phyloP scores from a whole-genome alignment of 2,329 filamentous ascomycete genomes.

The Penicillium expansum region DNA sequence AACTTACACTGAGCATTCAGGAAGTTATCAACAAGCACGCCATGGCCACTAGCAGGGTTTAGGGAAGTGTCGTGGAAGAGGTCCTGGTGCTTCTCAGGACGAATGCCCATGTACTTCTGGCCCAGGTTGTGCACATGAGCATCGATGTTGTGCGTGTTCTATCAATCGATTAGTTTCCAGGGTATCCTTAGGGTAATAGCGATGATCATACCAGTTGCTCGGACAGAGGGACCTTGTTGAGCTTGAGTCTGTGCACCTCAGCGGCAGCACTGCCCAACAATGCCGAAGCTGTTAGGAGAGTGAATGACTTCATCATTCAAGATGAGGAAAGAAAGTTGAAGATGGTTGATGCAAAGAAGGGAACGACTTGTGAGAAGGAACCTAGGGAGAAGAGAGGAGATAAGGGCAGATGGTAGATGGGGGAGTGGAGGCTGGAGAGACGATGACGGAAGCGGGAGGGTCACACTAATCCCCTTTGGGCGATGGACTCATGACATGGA shows the following conservation, averaged over 20 bases:
- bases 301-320: conserved; percentile 73
- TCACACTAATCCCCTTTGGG: conserved; percentile 9
- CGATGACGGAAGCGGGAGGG: conserved; percentile 30
- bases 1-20: conserved; percentile 94
- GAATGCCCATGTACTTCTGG: conserved; percentile 93
- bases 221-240: conserved; percentile 89
- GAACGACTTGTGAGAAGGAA: conserved; percentile 12
- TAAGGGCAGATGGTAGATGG: conserved; percentile 29
- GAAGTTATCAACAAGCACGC: conserved; percentile 92
- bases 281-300: conserved; percentile 73
- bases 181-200: neutral
- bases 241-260: conserved; percentile 91
- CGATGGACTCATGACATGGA: conserved; percentile 7
- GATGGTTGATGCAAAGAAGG: conserved; percentile 16
- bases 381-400: conserved; percentile 26
- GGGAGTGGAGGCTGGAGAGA: conserved; percentile 23
- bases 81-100: conserved; percentile 66
- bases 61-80: conserved; percentile 75
- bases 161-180: conserved; percentile 12
- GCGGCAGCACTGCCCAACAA: conserved; percentile 81
- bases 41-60: conserved; percentile 65
- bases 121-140: conserved; percentile 77
- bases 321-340: conserved; percentile 29
- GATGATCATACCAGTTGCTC: conserved; percentile 77
- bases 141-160: conserved; percentile 77